Base-by-base conservation (phyloP, 495 filamentous ascomycete species). In the Filosporella fistucella region DNA sequence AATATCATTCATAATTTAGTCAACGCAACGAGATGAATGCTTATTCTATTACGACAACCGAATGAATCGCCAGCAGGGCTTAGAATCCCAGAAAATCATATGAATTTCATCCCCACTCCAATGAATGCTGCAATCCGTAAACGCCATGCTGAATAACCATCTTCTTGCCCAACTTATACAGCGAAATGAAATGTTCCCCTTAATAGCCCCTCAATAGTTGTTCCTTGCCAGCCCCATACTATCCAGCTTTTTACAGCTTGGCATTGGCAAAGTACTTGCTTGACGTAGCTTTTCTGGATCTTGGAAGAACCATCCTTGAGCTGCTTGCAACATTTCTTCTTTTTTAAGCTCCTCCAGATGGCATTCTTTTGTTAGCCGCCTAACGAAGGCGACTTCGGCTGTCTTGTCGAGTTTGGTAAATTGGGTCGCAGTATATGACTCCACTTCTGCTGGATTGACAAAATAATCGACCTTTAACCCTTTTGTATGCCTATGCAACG, bases 271-370 rank as follows among this genome's bases (percentile, higher is more conserved):
- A 4, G 70, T 68, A 30, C 76, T 67, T 21, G 84, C 84, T 48
- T 69, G 63, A 50, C 77, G 71, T 81, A 96, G 79, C 74, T 88
- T 88, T 43, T 82, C 82, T 26, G 72, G 68, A 61, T 96, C 89
- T 32, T 75, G 76, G 66, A 78, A 88, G 58, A 97, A 90, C 86
- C 88, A 96, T 11, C 93, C 91, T 57, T 86, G 81, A 2, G 93
- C 91, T 24, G 87, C 85, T 41, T 96, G 78, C 34, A 81, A 67
- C 66, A 90, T 71, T 24, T 78, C 72, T 45, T 79, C 74, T 62
- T 80, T 76, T 42, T 74, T 62, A 32, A 73, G 63, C 41, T 75
- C 63, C 62, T 97, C 91, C 24, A 65, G 64, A 40, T 90, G 84
- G 64, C 93, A 98, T 48, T 82, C 73, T 37, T 74, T 68, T 21